phyloP scores from a whole-genome alignment of 1,284 basidiomycete species.

The Pholiota adiposa region DNA sequence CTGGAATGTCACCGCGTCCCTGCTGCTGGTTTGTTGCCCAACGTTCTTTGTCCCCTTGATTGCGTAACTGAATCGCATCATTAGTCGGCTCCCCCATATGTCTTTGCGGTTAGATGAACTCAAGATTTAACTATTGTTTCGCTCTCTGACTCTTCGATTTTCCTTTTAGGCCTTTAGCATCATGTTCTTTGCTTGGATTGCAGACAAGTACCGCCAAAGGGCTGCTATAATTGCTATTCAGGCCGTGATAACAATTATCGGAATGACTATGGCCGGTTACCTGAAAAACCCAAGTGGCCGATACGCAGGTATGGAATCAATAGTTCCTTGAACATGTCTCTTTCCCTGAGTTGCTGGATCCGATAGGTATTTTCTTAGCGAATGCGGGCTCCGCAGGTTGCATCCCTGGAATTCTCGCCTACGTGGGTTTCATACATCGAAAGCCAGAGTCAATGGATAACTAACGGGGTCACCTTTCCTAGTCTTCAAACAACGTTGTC shows the following conservation, averaged over 20 bases:
- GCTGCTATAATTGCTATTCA: slow-evolving; percentile 46
- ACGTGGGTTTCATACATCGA: slow-evolving; percentile 36
- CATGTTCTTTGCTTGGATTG: slow-evolving; percentile 46
- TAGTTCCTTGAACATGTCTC: background rate
- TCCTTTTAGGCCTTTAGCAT: slow-evolving; percentile 38
- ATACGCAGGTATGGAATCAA: slow-evolving; percentile 34
- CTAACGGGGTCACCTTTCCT: background rate
- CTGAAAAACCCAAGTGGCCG: slow-evolving; percentile 37
- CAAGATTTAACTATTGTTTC: background rate
- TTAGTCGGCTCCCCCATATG: slow-evolving; percentile 51
- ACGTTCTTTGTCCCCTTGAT: background rate
- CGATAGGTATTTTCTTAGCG: slow-evolving; percentile 45
- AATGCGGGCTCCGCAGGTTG: slow-evolving; percentile 47
- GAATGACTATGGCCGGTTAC: slow-evolving; percentile 44
- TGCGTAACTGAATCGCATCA: slow-evolving; percentile 3
- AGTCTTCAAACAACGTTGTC: slow-evolving; percentile 52
- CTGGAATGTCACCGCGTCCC: slow-evolving; percentile 43
- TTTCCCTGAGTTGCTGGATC: slow-evolving; percentile 3
- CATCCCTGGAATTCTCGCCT: slow-evolving; percentile 51
- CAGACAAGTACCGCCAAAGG: slow-evolving; percentile 46
- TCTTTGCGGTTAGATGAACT: slow-evolving; percentile 42
- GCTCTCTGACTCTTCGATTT: slow-evolving; percentile 9
- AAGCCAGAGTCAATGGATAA: slow-evolving; percentile 3
- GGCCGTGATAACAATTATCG: slow-evolving; percentile 40
- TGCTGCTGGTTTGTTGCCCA: slow-evolving; percentile 39